A percentile compares a stretch with the other conserved stretches of the same genome.
phyloP scores from a whole-genome alignment of 805 yeast species.

The Groenewaldozyma salmanticensis region DNA sequence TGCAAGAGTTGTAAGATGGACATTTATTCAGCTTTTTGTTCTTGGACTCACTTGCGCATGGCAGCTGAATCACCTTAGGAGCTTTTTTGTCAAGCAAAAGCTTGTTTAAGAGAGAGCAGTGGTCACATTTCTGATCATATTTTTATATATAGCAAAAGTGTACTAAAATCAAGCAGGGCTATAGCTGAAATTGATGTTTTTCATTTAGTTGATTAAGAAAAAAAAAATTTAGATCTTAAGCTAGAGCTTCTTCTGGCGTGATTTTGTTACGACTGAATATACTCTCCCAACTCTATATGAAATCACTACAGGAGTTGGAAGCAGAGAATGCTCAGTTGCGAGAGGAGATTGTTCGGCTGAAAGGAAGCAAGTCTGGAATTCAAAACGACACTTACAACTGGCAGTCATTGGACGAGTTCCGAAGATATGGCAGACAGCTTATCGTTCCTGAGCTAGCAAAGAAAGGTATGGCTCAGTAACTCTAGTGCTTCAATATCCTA shows the following conservation, averaged over 20 bases:
- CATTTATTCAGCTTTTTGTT: constrained; percentile 59
- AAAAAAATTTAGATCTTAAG: too few relatives aligned
- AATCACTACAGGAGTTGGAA: constrained; percentile 3
- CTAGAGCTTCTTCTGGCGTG: too few relatives aligned
- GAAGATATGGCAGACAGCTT: constrained; percentile 90
- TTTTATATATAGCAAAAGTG: too few relatives aligned
- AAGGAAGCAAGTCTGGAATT: neutral
- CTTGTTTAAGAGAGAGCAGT: too few relatives aligned
- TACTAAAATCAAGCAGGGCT: too few relatives aligned
- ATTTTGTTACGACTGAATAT: neutral
- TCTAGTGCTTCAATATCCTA: constrained; percentile 6
- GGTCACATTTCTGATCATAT: too few relatives aligned
- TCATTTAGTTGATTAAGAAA: too few relatives aligned
- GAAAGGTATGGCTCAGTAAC: constrained; percentile 19
- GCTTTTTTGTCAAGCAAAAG: constrained; percentile 82
- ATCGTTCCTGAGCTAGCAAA: constrained; percentile 71
- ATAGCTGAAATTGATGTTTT: too few relatives aligned
- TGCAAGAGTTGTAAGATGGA: constrained; percentile 62
- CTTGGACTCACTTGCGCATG: constrained; percentile 60
- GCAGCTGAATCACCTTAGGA: constrained; percentile 68
- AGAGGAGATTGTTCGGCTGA: constrained; percentile 6
- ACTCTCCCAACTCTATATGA: neutral
- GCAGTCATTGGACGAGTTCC: constrained; percentile 50
- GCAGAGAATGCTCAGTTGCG: constrained; percentile 12
- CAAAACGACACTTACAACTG: neutral